Evolutionary conservation across 371 early-diverging fungal species (phyloP).

Genomic region (Dichotomocladium elegans): DNA sequence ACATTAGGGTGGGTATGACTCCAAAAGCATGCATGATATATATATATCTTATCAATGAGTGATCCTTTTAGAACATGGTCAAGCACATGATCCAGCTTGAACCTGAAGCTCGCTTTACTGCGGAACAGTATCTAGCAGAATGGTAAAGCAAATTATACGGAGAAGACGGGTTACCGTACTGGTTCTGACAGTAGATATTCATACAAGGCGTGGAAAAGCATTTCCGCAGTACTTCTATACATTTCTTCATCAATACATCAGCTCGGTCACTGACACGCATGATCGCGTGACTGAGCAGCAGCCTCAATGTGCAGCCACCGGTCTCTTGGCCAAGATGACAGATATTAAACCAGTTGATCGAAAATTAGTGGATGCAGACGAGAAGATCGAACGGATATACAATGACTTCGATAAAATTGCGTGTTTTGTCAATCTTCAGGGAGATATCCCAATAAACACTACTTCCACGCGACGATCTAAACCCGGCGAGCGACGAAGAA

Average conservation of each 20-base stretch:
- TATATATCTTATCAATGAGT: background rate
- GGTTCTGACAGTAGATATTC: constrained; percentile 13
- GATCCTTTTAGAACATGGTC: constrained; percentile 56
- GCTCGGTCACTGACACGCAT: constrained; percentile 60
- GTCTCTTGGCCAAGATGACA: constrained; percentile 17
- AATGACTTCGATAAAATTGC: constrained; percentile 75
- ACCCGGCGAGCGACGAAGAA: constrained; percentile 17
- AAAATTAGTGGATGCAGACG: constrained; percentile 64
- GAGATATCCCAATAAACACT: constrained; percentile 5
- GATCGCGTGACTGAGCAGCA: constrained; percentile 20
- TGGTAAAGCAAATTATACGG: constrained; percentile 46
- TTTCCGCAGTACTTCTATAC: constrained; percentile 78
- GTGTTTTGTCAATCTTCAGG: constrained; percentile 40
- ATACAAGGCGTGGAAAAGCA: constrained; percentile 69
- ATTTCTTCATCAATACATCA: constrained; percentile 76
- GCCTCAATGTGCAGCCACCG: background rate
- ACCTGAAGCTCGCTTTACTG: constrained; percentile 67
- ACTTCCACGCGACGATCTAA: background rate
- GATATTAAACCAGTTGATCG: constrained; percentile 8
- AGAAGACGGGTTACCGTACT: background rate
- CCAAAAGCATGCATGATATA: background rate
- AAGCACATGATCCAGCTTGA: constrained; percentile 85
- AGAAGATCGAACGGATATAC: constrained; percentile 73
- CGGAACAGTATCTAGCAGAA: constrained; percentile 64
- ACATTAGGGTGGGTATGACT: constrained; percentile 59